Conservation (phyloP, 768 basidiomycete species). For the Serendipita sp. region DNA sequence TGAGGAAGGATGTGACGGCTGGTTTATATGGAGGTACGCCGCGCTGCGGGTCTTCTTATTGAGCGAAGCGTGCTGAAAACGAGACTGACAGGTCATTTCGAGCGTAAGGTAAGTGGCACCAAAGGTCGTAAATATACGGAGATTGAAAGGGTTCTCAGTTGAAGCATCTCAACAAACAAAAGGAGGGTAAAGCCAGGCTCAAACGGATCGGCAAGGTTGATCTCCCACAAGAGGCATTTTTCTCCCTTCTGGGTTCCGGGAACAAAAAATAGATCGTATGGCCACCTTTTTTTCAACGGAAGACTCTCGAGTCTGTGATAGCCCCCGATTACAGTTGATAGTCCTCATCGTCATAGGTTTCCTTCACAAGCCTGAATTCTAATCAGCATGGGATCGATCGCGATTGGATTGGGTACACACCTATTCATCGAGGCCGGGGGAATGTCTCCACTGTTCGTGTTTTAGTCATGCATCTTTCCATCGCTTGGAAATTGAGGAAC, state of each 20-base stretch:
- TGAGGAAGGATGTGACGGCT: conserved; percentile 85
- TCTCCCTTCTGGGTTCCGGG: conserved; percentile 63
- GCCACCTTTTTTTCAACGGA: too few species aligned
- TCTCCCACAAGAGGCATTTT: conserved; percentile 93
- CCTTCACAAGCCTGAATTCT: conserved; percentile 58
- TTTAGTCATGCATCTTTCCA: neutral
- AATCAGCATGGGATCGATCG: conserved; percentile 10
- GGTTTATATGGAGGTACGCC: conserved; percentile 72
- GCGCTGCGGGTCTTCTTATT: conserved; percentile 1
- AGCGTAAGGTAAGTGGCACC: conserved; percentile 65
- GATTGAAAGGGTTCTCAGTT: conserved; percentile 13
- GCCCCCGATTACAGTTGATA: conserved; percentile 41
- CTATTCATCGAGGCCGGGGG: conserved; percentile 89
- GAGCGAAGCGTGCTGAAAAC: conserved; percentile 5
- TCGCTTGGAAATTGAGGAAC: conserved; percentile 19
- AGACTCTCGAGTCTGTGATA: neutral
- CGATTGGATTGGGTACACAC: conserved; percentile 22
- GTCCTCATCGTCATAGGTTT: conserved; percentile 92
- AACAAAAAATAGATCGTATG: conserved; percentile 18
- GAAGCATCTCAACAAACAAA: conserved; percentile 46
- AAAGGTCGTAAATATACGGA: neutral
- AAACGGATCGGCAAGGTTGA: conserved; percentile 79
- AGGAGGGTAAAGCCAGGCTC: conserved; percentile 80
- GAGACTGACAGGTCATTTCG: conserved; percentile 51
- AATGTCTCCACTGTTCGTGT: conserved; percentile 65